Evolutionary conservation across 331 rosid species (phyloP).

Genomic region (Malus hybrid): DNA sequence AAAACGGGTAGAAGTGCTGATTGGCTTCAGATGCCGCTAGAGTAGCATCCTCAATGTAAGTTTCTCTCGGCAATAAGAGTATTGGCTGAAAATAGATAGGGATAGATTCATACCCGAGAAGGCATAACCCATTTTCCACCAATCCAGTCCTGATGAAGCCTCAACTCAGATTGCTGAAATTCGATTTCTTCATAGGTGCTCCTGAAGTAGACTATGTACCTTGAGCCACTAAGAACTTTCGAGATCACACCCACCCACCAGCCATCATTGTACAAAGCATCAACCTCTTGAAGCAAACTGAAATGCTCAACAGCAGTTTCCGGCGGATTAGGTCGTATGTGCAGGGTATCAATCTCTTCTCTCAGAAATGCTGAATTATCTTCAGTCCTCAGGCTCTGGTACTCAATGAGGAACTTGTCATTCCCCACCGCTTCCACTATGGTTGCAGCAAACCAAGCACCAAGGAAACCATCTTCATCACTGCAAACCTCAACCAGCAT

Average conservation of each 20-base stretch:
- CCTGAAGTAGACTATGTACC: constrained; percentile 55
- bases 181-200: constrained; percentile 43
- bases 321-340: constrained; percentile 55
- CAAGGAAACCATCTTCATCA: constrained; percentile 69
- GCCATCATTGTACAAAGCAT: constrained; percentile 60
- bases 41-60: too few species aligned
- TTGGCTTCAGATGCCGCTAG: too few species aligned
- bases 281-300: constrained; percentile 49
- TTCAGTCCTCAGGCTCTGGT: constrained; percentile 43
- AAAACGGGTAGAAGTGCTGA: too few species aligned
- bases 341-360: constrained; percentile 43
- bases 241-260: constrained; percentile 84
- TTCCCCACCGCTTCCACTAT: constrained; percentile 26
- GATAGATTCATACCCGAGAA: constrained; percentile 38
- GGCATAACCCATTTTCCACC: constrained; percentile 54
- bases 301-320: constrained; percentile 21
- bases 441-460: constrained; percentile 67
- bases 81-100: background rate
- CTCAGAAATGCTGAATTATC: constrained; percentile 35
- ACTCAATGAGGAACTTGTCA: constrained; percentile 43
- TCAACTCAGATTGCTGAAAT: constrained; percentile 44
- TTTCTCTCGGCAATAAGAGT: background rate
- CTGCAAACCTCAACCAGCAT: constrained; percentile 50
- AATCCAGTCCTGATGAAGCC: constrained; percentile 76
- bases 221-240: constrained; percentile 31